Conservation (phyloP, 306 rosid genomes). For the Arachis hypogaea region DNA sequence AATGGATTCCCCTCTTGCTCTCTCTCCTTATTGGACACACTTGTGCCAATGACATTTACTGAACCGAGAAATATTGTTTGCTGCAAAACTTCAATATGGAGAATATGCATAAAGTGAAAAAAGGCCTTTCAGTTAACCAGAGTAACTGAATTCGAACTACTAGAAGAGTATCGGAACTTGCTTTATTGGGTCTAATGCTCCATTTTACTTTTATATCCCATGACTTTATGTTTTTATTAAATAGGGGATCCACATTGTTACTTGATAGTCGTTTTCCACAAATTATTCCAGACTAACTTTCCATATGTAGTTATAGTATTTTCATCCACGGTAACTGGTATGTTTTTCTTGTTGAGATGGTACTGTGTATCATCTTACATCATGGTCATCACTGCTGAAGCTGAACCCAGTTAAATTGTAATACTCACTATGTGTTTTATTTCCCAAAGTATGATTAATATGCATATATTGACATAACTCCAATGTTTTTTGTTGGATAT, state of each 20-base stretch:
- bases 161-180: conserved; percentile 3
- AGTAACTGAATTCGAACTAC: neutral
- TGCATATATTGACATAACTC: neutral
- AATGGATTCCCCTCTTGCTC: neutral
- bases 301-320: conserved; percentile 9
- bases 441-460: neutral
- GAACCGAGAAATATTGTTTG: conserved; percentile 22
- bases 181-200: conserved; percentile 5
- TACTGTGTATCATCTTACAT: neutral
- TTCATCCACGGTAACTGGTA: conserved; percentile 8
- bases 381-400: conserved; percentile 14
- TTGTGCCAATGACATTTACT: conserved; percentile 16
- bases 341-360: conserved; percentile 19
- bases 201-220: conserved; percentile 17
- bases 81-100: conserved; percentile 10
- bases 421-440: neutral
- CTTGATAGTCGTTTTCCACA: conserved; percentile 10
- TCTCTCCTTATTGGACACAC: conserved; percentile 13
- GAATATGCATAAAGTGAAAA: conserved; percentile 18
- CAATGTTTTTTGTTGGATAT: conserved; percentile 14
- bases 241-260: conserved; percentile 7
- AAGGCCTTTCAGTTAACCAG: conserved; percentile 26
- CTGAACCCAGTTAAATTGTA: conserved; percentile 5
- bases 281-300: conserved; percentile 19
- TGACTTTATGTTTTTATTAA: conserved; percentile 6